Percentiles rank a stretch among this genome's conserved stretches.
phyloP scores from a whole-genome alignment of 2,329 filamentous ascomycete genomes.

The Nemania sp. region DNA sequence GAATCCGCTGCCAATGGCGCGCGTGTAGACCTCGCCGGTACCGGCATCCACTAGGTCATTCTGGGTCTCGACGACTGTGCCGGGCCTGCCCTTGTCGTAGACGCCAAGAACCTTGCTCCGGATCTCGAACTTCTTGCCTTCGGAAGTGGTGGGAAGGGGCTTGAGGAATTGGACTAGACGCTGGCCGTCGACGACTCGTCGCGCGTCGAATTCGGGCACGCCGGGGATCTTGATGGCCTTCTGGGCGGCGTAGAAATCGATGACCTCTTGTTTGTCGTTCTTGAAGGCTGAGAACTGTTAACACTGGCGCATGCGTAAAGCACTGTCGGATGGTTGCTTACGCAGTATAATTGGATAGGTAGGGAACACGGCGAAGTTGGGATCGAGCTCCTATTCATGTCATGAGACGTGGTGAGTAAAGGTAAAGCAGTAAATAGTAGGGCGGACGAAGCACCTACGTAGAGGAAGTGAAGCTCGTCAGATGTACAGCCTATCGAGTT shows the following conservation, averaged over 20 bases:
- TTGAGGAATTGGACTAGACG: slow-evolving; percentile 82
- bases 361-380: slow-evolving; percentile 87
- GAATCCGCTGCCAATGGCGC: slow-evolving; percentile 77
- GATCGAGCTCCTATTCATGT: slow-evolving; percentile 79
- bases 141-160: slow-evolving; percentile 77
- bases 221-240: slow-evolving; percentile 76
- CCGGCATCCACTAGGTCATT: slow-evolving; percentile 78
- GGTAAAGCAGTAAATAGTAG: not conserved
- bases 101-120: slow-evolving; percentile 83
- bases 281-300: slow-evolving; percentile 73
- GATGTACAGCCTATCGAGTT: slow-evolving; percentile 85
- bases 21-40: slow-evolving; percentile 77
- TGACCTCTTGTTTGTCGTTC: slow-evolving; percentile 77
- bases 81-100: slow-evolving; percentile 89
- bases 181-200: slow-evolving; percentile 84
- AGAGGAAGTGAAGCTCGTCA: slow-evolving; percentile 95
- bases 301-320: not conserved
- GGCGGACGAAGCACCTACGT: slow-evolving; percentile 62
- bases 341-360: slow-evolving; percentile 87
- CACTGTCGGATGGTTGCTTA: slow-evolving; percentile 55
- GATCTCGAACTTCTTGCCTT: slow-evolving; percentile 79
- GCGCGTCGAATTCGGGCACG: slow-evolving; percentile 80
- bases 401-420: slow-evolving; percentile 21
- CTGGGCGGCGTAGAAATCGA: slow-evolving; percentile 84
- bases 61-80: slow-evolving; percentile 84